phyloP scores from a whole-genome alignment of 768 basidiomycete species.

The Phanerochaete sordida region DNA sequence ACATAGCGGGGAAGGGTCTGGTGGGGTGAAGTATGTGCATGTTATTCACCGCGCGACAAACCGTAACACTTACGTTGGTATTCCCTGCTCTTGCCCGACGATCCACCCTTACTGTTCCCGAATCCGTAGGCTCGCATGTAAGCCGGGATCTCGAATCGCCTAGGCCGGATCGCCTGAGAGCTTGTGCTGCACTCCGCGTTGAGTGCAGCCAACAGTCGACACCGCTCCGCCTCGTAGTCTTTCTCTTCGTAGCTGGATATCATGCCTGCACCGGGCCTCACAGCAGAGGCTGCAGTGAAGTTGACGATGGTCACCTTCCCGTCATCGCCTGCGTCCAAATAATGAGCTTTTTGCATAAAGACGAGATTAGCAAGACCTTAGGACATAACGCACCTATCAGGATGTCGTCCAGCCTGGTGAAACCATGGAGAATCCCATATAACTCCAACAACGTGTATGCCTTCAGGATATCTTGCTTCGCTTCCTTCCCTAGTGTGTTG shows the following conservation, averaged over 20 bases:
- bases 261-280: not conserved
- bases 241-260: not conserved
- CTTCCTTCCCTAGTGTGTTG: not conserved
- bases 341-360: not conserved
- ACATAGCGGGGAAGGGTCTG: no score
- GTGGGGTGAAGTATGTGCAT: no score
- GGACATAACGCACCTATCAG: not conserved
- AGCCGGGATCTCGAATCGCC: no score
- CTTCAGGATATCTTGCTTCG: not conserved
- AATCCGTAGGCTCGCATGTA: no score
- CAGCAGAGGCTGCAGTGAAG: not conserved
- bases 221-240: not conserved
- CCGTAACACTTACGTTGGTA: no score
- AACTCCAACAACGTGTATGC: not conserved
- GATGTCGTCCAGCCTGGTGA: not conserved
- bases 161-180: no score
- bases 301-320: not conserved
- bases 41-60: no score
- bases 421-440: not conserved
- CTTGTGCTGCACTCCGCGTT: no score
- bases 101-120: no score
- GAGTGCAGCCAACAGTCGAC: not conserved
- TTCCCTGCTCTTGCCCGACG: no score
- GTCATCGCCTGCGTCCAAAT: not conserved
- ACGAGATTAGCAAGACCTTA: not conserved